Base-by-base conservation (phyloP, 805 yeast species). In the Brettanomyces sp. region DNA sequence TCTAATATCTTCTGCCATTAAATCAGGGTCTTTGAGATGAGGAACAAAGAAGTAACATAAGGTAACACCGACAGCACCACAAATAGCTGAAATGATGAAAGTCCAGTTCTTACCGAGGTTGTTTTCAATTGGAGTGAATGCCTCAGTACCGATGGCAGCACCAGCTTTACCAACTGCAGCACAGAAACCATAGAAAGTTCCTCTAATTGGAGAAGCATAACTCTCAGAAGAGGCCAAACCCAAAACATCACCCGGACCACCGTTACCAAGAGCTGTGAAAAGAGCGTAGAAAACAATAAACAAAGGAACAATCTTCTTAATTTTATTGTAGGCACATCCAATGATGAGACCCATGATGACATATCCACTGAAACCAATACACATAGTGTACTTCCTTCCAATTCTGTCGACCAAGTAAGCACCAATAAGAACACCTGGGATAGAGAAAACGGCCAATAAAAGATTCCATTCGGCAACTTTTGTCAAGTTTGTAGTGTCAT, bases 111-210 rank as follows among this genome's bases (percentile, higher is more conserved):
- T 68, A 35, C 93, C 93, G 51, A 81, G 67, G 57, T 82, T 62
- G 37, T 56, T 62, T 63, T 80, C 78, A 52, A 85, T 82, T 14
- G 87, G 84, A 8, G 80, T 76, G 65, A 85, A 85, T 14, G 74
- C 74, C 59, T 80, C 76, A 23, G 89, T 82, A 28, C 93, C 93
- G 22, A 82, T 79, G 22, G 82, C 89, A n/a, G 91, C 93, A 47
- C 93, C 95, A 24, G 82, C 83, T 62, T 85, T 85, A 47, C 93
- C 93, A 42, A 82, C 67, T 3, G 90, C 93, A 35, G 93, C 93
- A 41, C 84, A 73, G 22, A 85, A 53, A 36, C 91, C 91, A 55
- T 85, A 85, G 43, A 76, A 69, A 0, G 88, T 80, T 36, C 90
- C 91, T 62, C 93, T 72, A 39, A 85, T 78, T 12, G 86, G 84